Conservation (phyloP, 2,329 filamentous ascomycete genomes). For the Helotiales sp. region DNA sequence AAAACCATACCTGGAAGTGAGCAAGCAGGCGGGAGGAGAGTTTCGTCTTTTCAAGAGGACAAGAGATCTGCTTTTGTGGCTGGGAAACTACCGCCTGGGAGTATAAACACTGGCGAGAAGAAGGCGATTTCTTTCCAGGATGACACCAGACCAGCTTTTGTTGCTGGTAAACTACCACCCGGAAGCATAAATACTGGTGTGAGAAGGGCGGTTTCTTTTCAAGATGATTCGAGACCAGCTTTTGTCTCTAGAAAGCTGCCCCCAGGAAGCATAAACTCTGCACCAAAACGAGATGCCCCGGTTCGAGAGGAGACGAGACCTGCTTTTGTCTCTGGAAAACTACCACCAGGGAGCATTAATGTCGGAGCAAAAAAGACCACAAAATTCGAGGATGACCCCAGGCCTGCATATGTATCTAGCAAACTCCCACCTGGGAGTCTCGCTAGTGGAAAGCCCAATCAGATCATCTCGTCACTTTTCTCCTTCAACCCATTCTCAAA, state of each 20-base stretch:
- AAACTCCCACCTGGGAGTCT: conserved; percentile 37
- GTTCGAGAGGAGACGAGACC: conserved; percentile 22
- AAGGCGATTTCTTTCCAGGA: conserved; percentile 17
- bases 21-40: conserved; percentile 36
- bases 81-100: conserved; percentile 45
- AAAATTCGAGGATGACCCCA: conserved; percentile 40
- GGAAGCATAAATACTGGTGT: conserved; percentile 39
- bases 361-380: conserved; percentile 36
- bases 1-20: conserved; percentile 47
- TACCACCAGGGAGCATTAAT: conserved; percentile 46
- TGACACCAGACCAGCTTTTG: conserved; percentile 27
- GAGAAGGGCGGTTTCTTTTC: conserved; percentile 35
- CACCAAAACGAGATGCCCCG: conserved; percentile 6
- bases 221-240: conserved; percentile 41
- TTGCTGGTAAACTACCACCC: conserved; percentile 35
- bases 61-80: conserved; percentile 41
- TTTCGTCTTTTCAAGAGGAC: conserved; percentile 31
- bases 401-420: conserved; percentile 37
- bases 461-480: conserved; percentile 90
- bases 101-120: conserved; percentile 34
- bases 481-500: conserved; percentile 82
- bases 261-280: conserved; percentile 41
- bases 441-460: conserved; percentile 51
- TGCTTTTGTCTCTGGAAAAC: conserved; percentile 43
- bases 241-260: conserved; percentile 45